phyloP scores from a whole-genome alignment of 176 grass and related monocot genomes.

The Avena atlantica region DNA sequence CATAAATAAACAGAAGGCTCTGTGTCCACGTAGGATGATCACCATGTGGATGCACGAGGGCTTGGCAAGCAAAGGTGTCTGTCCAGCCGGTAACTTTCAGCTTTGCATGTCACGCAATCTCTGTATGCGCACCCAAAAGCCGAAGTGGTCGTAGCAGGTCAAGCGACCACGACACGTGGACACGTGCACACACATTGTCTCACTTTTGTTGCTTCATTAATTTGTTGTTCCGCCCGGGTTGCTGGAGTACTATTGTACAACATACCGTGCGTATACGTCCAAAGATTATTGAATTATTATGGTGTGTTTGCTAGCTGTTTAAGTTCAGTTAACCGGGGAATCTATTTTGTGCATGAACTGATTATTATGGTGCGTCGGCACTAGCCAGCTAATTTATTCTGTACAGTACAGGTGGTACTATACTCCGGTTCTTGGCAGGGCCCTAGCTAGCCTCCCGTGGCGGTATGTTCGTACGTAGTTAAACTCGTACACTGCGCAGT shows the following conservation, averaged over 20 bases:
- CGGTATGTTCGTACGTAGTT: not conserved
- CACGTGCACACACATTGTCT: not conserved
- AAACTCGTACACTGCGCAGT: not conserved
- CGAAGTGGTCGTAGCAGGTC: constrained; percentile 5
- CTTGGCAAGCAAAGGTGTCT: constrained; percentile 45
- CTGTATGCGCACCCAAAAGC: not conserved
- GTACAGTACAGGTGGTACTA: not conserved
- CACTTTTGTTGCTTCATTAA: constrained; percentile 9
- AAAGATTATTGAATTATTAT: not conserved
- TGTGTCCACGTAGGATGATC: not conserved
- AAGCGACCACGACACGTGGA: constrained; percentile 18
- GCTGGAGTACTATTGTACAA: not conserved
- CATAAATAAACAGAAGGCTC: not conserved
- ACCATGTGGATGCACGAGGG: constrained; percentile 25
- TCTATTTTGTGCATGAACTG: not conserved
- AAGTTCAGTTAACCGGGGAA: not conserved
- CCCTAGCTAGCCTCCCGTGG: constrained; percentile 23
- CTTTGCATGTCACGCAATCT: constrained; percentile 41
- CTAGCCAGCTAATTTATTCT: not conserved
- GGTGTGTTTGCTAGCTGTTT: not conserved
- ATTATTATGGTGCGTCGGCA: not conserved
- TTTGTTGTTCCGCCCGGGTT: too few species aligned
- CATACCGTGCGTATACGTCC: not conserved
- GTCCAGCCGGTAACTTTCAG: constrained; percentile 25
- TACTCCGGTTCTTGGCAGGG: constrained; percentile 4